Evolutionary conservation across 1,284 basidiomycete species (phyloP).

Genomic region (Ceratobasidium papillatum): DNA sequence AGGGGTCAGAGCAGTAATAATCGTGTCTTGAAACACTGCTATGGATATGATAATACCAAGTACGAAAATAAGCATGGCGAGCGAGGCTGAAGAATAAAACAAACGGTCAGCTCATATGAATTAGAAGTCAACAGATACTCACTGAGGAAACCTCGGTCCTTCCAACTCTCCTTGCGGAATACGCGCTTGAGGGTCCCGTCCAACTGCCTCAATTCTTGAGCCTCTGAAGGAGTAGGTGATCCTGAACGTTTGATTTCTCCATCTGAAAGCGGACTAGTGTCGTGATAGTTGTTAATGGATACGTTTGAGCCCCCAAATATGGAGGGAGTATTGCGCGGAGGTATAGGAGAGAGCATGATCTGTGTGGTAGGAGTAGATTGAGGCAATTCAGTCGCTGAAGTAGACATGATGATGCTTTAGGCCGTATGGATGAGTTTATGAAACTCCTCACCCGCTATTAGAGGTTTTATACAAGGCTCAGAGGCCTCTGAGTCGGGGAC

Average conservation of each 20-base stretch:
- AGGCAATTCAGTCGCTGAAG: too few species aligned
- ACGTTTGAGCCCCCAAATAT: too few species aligned
- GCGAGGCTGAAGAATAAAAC: background rate
- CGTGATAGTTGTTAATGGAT: too few species aligned
- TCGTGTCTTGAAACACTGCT: slow-evolving; percentile 1
- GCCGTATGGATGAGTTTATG: too few species aligned
- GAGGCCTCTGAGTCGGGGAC: too few species aligned
- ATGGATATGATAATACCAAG: background rate
- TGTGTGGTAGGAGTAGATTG: too few species aligned
- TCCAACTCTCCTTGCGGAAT: slow-evolving; percentile 14
- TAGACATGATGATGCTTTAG: too few species aligned
- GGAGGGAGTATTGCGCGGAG: too few species aligned
- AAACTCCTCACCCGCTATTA: too few species aligned
- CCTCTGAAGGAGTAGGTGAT: slow-evolving; percentile 26
- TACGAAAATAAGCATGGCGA: background rate
- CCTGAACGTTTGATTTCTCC: background rate
- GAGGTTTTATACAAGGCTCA: too few species aligned
- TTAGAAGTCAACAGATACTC: background rate
- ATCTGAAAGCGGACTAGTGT: too few species aligned
- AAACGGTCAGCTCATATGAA: background rate
- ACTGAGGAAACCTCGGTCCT: slow-evolving; percentile 1
- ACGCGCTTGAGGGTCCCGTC: background rate
- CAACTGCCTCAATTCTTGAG: background rate
- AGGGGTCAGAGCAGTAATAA: slow-evolving; percentile 16
- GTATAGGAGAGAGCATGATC: too few species aligned